Base-by-base conservation (phyloP, 768 basidiomycete species). In the Termitomyces sp. region DNA sequence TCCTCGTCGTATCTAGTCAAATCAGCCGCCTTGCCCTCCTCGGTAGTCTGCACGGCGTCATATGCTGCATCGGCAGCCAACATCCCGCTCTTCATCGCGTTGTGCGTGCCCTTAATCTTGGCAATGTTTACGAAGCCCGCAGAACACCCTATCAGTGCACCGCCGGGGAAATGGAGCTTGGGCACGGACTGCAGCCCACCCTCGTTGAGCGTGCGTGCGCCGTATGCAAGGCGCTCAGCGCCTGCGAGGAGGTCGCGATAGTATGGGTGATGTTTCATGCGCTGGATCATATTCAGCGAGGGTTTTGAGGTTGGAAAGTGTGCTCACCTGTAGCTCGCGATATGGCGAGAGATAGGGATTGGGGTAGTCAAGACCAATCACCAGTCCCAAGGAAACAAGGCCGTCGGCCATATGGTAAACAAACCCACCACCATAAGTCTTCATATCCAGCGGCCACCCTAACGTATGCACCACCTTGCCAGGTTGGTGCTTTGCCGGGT, bases 51-150 rank as follows among this genome's bases (percentile, higher is more conserved):
- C 50, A 96, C 72, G 4, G 81, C 81, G 5, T 85, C 79, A 63
- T 79, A 94, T 0, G 92, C 92, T 0, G 90, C 80, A 69, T 99
- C 95, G 1, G 93, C 96, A 29, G 94, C 96, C 20, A 98, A 78
- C 89, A 98, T 98, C 29, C 97, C 97, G 37, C 89, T 92, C 79
- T 98, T 95, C 97, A 99, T 98, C 3, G 96, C 94, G 59, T 95
- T 98, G 69, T 98, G 97, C 0, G 95, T 96, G 14, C 96, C 96
- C 69, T 98, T 98, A 73, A 99, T 98, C 74, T 97, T 98, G 14
- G 95, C 89, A 12, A 97, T 82, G 73, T 98, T 98, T 59, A 99
- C 82, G 69, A 98, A 94, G 13, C 96, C 96, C 1, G 95, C 97
- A 0, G 93, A 88, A 73, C 95, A 98, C 0, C 96, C 97, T 39